A percentile compares a stretch with the other conserved stretches of the same genome.
phyloP scores from a whole-genome alignment of 139 green algal genomes.

The Closterium sp. region DNA sequence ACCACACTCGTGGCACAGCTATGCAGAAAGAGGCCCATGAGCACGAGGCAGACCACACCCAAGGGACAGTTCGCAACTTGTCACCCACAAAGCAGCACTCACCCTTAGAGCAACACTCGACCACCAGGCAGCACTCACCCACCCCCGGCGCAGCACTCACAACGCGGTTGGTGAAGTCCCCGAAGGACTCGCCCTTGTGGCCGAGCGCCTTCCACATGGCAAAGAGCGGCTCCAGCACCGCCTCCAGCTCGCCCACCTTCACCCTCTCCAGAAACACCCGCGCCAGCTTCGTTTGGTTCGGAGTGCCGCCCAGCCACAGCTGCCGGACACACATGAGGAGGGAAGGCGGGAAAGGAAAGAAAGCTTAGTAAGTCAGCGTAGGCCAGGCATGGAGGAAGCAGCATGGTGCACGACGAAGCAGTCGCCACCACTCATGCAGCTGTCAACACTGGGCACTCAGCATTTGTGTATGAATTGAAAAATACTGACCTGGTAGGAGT shows the following conservation, averaged over 20 bases:
- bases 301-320: conserved; percentile 87
- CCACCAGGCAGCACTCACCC: not conserved
- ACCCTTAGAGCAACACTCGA: not conserved
- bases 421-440: not conserved
- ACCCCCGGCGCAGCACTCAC: conserved; percentile 16
- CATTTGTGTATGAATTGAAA: not conserved
- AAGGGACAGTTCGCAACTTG: too few species aligned
- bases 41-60: not conserved
- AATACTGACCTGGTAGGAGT: conserved; percentile 82
- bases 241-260: conserved; percentile 89
- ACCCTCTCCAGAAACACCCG: conserved; percentile 76
- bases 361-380: not conserved
- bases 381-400: not conserved
- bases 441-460: not conserved
- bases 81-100: too few species aligned
- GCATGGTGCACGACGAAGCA: not conserved
- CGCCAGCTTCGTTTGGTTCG: conserved; percentile 81
- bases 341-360: not conserved
- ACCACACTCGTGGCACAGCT: not conserved
- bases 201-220: conserved; percentile 61
- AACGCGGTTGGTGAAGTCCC: conserved; percentile 80
- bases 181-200: conserved; percentile 73
- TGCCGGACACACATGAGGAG: not conserved
- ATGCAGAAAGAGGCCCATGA: not conserved
- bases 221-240: conserved; percentile 89